Base-by-base conservation (phyloP, 1,139 yeast species). In the Candida sp. region DNA sequence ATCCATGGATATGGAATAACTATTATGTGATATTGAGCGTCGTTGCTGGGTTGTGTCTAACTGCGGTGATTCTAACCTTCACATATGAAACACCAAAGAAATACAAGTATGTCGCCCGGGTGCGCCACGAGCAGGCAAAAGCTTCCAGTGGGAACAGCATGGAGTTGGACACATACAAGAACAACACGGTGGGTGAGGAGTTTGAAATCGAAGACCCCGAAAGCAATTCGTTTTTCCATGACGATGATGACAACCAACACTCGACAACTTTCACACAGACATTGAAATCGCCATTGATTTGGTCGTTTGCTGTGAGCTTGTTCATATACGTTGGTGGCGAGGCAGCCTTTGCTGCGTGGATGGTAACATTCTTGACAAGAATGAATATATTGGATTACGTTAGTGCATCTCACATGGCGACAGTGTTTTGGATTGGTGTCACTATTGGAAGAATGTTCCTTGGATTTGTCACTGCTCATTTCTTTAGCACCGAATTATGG, bases 281-380 rank as follows among this genome's bases (percentile, higher is more conserved):
- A 8, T 46, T 85, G 17, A 66, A 63, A 37, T 77, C 80, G 46
- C 77, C 72, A 34, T 63, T 77, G 25, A 78, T 85, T 7, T 67
- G 81, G 66, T 60, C 77, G 17, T 79, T 83, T 58, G 72, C 90
- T 0, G 33, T 71, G 0, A 74, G 78, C 47, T 64, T 87, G 42
- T 86, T 86, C 63, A 61, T 83, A 7, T 86, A 86, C 58, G 78
- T 86, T 32, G 93, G 94, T 2, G 83, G 84, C 5, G 92, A 86
- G 62, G 79, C 81, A n/a, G 78, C 88, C 3, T 81, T 87, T 54
- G 92, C 90, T 0, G 73, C 86, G 1, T 88, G 92, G 92, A 59
- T 85, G 40, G 78, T 84, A 55, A 80, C 88, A 22, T 88, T 78
- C 58, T 63, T 85, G 44, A 66, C 82, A 30, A 73, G 85, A 33